Base-by-base conservation (phyloP, 306 rosid species). In the Sicyos baderoa region DNA sequence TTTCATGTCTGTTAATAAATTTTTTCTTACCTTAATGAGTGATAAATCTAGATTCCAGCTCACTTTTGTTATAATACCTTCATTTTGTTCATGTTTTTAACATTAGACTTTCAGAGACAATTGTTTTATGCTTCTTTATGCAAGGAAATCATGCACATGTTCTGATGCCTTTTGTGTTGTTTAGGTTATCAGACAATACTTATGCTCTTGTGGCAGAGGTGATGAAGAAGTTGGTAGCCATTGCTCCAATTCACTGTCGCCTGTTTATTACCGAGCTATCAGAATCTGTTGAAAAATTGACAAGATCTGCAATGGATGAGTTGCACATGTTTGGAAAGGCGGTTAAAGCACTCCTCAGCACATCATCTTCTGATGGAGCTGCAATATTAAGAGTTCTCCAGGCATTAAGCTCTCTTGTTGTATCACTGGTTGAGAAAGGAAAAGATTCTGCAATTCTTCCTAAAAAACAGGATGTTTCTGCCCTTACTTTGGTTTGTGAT, bases 361-460 rank as follows among this genome's bases (percentile, higher is more conserved):
- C 95, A 47, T 53, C 89, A 64, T 89, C 96, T 65, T 84, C 96
- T 80, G 90, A 87, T 74, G 97, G 97, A 58, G 89, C 97, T 67
- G 90, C 97, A 42, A 89, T 92, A 72, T 86, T 92, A 78, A 89
- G 97, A 81, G 97, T 92, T 84, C 79, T 89, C 76, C 97, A 87
- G 81, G 96, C 97, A 54, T 76, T 92, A 75, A 92, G 96, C 82
- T 87, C 96, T 72, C 91, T 92, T 66, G 88, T 92, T 68, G 71
- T 84, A 27, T 83, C 85, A 35, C 69, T 86, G 75, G 72, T 76
- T 52, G 87, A 83, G 82, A 83, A 85, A 77, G 89, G 88, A 71
- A 82, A 77, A 80, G 88, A 81, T 69, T 50, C 78, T n/a, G 77
- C 80, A 74, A 60, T 64, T 32, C 77, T 79, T 63, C 76, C 75